Evolutionary conservation across 495 filamentous ascomycete genomes (phyloP).

Genomic region (Talaromyces borbonicus): DNA sequence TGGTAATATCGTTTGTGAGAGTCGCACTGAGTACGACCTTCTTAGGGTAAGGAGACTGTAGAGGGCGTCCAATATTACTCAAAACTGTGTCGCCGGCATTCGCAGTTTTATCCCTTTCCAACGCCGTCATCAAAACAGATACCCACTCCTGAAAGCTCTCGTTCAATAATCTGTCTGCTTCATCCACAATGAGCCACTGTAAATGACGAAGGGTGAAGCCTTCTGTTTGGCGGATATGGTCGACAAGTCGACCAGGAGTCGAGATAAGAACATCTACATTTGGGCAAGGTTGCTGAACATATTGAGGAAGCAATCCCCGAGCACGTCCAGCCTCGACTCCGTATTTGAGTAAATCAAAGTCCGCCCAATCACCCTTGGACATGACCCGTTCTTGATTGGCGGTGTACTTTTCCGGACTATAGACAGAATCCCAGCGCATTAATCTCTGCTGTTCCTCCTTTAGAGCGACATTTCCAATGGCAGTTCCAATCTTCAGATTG

Average conservation of each 20-base stretch:
- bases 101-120: conserved; percentile 41
- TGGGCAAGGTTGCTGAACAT: conserved; percentile 52
- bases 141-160: conserved; percentile 93
- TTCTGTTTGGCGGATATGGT: conserved; percentile 74
- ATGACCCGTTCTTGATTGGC: conserved; percentile 27
- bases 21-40: conserved; percentile 87
- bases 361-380: conserved; percentile 35
- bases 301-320: conserved; percentile 41
- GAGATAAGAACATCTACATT: conserved; percentile 84
- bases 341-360: conserved; percentile 36
- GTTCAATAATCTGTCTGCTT: conserved; percentile 84
- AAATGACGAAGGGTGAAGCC: conserved; percentile 68
- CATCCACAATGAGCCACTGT: conserved; percentile 84
- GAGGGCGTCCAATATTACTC: conserved; percentile 24
- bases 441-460: conserved; percentile 63
- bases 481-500: conserved; percentile 64
- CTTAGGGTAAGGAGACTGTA: conserved; percentile 34
- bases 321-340: conserved; percentile 29
- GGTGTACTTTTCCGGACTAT: conserved; percentile 46
- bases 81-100: conserved; percentile 41
- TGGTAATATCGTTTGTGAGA: conserved; percentile 81
- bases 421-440: conserved; percentile 50
- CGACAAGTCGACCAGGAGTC: conserved; percentile 86
- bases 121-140: conserved; percentile 53
- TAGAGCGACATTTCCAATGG: conserved; percentile 68